phyloP scores from a whole-genome alignment of 2,329 filamentous ascomycete species.

The Monosporascus ibericus region DNA sequence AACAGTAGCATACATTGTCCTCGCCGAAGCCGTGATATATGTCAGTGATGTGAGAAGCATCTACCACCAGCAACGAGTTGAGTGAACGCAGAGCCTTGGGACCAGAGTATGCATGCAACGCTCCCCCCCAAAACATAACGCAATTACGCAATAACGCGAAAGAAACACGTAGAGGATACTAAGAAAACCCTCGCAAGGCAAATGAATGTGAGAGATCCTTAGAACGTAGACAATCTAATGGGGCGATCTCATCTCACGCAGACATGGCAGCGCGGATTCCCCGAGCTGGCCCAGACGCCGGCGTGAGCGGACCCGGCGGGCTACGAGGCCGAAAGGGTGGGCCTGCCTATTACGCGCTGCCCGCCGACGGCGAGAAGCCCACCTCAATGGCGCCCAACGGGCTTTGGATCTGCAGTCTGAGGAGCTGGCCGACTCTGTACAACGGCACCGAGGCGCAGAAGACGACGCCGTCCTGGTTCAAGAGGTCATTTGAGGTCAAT shows the following conservation, averaged over 20 bases:
- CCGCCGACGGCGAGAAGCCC: not conserved
- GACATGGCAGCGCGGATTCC: not conserved
- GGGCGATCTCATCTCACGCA: not conserved
- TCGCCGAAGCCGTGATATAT: too few species aligned
- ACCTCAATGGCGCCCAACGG: not conserved
- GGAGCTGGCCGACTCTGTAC: not conserved
- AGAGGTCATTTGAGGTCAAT: conserved; percentile 22
- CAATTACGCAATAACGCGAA: too few species aligned
- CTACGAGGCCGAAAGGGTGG: not conserved
- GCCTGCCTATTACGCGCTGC: not conserved
- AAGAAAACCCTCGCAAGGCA: too few species aligned
- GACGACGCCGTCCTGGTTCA: conserved; percentile 19
- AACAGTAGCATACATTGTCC: too few species aligned
- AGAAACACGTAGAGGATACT: too few species aligned
- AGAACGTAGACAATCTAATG: not conserved
- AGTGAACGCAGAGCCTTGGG: too few species aligned
- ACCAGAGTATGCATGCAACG: too few species aligned
- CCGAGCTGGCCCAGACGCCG: not conserved
- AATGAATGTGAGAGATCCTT: not conserved
- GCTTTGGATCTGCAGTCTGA: not conserved
- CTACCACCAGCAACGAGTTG: too few species aligned
- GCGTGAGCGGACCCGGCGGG: not conserved
- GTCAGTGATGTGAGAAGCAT: too few species aligned
- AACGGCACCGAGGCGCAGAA: not conserved
- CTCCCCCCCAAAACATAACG: too few species aligned